phyloP scores from a whole-genome alignment of 75 land plant genomes.

The Selaginella tamariscina region DNA sequence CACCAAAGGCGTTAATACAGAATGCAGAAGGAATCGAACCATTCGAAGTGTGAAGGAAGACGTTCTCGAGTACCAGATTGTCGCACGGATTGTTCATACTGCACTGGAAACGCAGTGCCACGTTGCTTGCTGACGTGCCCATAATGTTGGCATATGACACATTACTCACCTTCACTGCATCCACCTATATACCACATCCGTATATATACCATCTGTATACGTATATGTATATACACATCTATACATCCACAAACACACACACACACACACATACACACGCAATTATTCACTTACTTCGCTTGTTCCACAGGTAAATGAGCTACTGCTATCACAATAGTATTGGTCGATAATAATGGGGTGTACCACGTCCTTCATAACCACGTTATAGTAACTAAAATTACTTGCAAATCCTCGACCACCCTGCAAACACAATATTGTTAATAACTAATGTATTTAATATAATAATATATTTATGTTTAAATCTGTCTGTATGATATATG shows the following conservation, averaged over 20 bases:
- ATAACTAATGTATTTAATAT: no score
- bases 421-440: no score
- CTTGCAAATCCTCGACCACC: background rate
- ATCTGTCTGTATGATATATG: no score
- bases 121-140: background rate
- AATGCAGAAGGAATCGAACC: background rate
- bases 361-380: background rate
- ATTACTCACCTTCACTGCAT: background rate
- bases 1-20: background rate
- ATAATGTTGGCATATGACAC: background rate
- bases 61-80: conserved; percentile 1
- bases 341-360: background rate
- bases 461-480: no score
- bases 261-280: no score
- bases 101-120: background rate
- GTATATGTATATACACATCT: no score
- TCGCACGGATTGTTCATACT: background rate
- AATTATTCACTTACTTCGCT: background rate
- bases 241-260: no score
- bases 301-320: background rate
- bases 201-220: no score
- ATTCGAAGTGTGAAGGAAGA: background rate
- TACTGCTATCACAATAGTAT: background rate
- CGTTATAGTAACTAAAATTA: background rate
- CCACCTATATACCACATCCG: no score